These are phyloP conservation scores for Xylariaceae sp. DNA, from an alignment of 2,329 filamentous ascomycete species.

Conservation along the genomic window DNA sequence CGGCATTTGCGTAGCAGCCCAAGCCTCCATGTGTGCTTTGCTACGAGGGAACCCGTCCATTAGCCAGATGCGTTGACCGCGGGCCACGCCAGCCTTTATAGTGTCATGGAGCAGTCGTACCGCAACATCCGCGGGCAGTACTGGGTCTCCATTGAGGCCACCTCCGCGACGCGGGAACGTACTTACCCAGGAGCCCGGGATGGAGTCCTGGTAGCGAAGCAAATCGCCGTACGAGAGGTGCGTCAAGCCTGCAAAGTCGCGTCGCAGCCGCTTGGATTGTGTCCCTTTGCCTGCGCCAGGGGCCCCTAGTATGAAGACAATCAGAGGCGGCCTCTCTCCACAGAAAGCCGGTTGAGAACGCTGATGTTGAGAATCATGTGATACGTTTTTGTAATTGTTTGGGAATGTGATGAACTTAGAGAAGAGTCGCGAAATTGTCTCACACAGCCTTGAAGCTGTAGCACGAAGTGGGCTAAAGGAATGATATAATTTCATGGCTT, in stretches of 20 bases:
- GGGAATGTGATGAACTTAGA: neutral
- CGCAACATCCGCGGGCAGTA: slow-evolving; percentile 23
- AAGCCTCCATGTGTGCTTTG: slow-evolving; percentile 24
- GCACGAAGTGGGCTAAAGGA: neutral
- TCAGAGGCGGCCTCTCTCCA: slow-evolving; percentile 11
- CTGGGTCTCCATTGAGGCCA: slow-evolving; percentile 12
- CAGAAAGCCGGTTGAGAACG: neutral
- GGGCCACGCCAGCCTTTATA: slow-evolving; percentile 23
- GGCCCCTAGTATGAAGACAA: slow-evolving; percentile 34
- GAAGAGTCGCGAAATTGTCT: neutral
- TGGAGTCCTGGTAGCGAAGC: slow-evolving; percentile 28
- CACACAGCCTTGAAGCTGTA: neutral
- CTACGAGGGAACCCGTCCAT: slow-evolving; percentile 34
- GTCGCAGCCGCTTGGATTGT: slow-evolving; percentile 24
- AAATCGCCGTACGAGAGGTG: slow-evolving; percentile 38
- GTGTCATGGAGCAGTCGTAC: slow-evolving; percentile 25
- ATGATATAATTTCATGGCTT: neutral
- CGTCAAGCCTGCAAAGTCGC: slow-evolving; percentile 22
- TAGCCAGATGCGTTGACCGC: slow-evolving; percentile 29
- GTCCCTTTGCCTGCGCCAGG: slow-evolving; percentile 38
- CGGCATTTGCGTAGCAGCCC: slow-evolving; percentile 24
- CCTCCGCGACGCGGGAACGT: slow-evolving; percentile 26
- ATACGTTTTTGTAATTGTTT: neutral
- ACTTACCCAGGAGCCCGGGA: slow-evolving; percentile 35
- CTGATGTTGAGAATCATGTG: neutral